A percentile compares a stretch with the other conserved stretches of the same genome.
Evolutionary conservation across 2,329 filamentous ascomycete species (phyloP).

Genomic region (Fusarium goolgardi): DNA sequence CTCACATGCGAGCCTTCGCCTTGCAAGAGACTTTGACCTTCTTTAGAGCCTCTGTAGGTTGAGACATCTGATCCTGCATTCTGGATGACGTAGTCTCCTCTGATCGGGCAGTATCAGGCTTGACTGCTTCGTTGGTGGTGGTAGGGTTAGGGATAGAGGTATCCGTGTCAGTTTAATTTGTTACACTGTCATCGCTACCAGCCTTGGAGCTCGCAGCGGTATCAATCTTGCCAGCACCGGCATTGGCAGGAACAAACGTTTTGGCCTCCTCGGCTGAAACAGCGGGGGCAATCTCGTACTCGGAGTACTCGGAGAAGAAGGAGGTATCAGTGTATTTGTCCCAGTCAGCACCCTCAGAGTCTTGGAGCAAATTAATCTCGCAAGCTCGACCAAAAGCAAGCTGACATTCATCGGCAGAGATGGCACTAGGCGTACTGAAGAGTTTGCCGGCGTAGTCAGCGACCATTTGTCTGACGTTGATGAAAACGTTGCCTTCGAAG

Average conservation of each 20-base stretch:
- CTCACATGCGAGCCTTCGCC: too few relatives aligned
- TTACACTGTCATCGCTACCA: too few relatives aligned
- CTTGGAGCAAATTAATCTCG: not conserved
- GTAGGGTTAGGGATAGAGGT: too few relatives aligned
- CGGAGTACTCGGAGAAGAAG: slow-evolving; percentile 19
- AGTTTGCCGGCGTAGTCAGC: not conserved
- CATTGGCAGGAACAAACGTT: slow-evolving; percentile 5
- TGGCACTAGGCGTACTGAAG: not conserved
- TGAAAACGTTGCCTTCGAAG: slow-evolving; percentile 9
- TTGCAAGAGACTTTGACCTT: too few relatives aligned
- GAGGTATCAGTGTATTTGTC: slow-evolving; percentile 10
- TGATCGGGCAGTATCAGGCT: too few relatives aligned
- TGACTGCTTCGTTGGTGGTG: too few relatives aligned
- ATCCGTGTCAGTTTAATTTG: too few relatives aligned
- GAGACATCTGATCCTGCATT: too few relatives aligned
- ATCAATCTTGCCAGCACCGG: not conserved
- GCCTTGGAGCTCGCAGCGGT: not conserved
- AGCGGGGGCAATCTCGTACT: slow-evolving; percentile 5
- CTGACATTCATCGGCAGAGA: not conserved
- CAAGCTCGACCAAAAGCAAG: slow-evolving; percentile 5
- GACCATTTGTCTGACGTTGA: slow-evolving; percentile 4
- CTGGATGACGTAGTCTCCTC: too few relatives aligned
- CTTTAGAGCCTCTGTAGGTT: too few relatives aligned
- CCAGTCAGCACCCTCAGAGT: not conserved
- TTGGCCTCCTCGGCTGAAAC: slow-evolving; percentile 10